phyloP scores from a whole-genome alignment of 2,329 filamentous ascomycete genomes.

The Passalora sequoiae region DNA sequence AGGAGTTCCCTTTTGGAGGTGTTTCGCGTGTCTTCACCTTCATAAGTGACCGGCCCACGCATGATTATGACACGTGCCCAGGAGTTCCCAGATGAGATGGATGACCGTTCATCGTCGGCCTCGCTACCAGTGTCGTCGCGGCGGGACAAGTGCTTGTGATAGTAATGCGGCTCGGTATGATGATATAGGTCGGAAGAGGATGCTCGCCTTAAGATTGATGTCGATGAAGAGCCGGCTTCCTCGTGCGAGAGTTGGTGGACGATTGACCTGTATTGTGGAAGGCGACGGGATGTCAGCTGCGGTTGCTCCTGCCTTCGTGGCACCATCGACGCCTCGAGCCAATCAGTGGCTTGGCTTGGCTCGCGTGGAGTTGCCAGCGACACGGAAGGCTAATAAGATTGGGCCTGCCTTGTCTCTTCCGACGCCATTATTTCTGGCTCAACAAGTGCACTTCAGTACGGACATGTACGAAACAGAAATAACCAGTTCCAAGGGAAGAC shows the following conservation, averaged over 20 bases:
- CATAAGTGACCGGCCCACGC: slow-evolving; percentile 45
- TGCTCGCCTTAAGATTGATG: slow-evolving; percentile 14
- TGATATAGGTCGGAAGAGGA: slow-evolving; percentile 24
- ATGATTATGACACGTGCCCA: slow-evolving; percentile 13
- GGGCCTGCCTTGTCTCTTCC: no score
- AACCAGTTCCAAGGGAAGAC: background rate
- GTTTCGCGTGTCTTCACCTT: slow-evolving; percentile 79
- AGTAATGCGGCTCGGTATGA: slow-evolving; percentile 21
- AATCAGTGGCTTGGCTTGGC: no score
- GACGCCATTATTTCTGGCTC: no score
- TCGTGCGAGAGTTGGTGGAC: background rate
- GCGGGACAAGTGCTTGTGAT: background rate
- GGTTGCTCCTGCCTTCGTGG: background rate
- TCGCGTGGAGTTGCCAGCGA: no score
- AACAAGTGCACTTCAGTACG: background rate
- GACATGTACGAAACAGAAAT: background rate
- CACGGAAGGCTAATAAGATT: no score
- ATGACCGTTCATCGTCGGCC: slow-evolving; percentile 40
- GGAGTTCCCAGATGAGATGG: slow-evolving; percentile 4
- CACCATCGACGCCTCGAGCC: no score
- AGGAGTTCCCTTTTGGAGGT: slow-evolving; percentile 82
- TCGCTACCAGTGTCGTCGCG: slow-evolving; percentile 31
- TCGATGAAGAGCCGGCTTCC: background rate
- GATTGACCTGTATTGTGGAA: slow-evolving; percentile 1
- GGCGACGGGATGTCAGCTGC: slow-evolving; percentile 2